Percentiles rank a stretch among this genome's conserved stretches.
Conservation (phyloP, 257 asterid genomes). For the Ehretia macrophylla region DNA sequence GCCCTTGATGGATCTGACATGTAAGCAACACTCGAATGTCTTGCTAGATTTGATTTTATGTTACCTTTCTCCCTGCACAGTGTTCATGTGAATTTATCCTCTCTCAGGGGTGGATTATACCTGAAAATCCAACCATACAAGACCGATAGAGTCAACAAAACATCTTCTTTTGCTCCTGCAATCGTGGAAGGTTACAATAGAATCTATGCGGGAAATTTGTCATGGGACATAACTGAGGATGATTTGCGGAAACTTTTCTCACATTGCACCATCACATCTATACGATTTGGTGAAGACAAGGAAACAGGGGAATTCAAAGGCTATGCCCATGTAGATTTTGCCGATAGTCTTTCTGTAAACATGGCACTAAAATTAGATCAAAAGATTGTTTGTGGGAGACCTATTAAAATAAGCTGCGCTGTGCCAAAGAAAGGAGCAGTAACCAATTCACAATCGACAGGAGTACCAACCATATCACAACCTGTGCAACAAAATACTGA, state of each 20-base stretch:
- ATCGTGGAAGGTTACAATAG: constrained; percentile 76
- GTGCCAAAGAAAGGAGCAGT: constrained; percentile 49
- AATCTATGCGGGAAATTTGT: constrained; percentile 77
- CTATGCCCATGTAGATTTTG: constrained; percentile 81
- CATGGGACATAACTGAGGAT: constrained; percentile 82
- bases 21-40: constrained; percentile 36
- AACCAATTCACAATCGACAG: constrained; percentile 16
- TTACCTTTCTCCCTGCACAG: not conserved
- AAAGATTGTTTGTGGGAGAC: constrained; percentile 64
- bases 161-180: constrained; percentile 54
- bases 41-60: not conserved
- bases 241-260: constrained; percentile 60
- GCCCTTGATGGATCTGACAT: constrained; percentile 93
- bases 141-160: constrained; percentile 43
- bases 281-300: constrained; percentile 84
- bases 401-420: constrained; percentile 72
- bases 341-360: constrained; percentile 50
- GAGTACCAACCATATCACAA: not conserved
- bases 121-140: constrained; percentile 80
- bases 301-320: constrained; percentile 85
- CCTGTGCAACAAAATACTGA: constrained; percentile 17
- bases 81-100: not conserved
- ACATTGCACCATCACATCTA: constrained; percentile 48
- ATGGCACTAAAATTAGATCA: constrained; percentile 78
- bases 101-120: constrained; percentile 79